Evolutionary conservation across 2,329 filamentous ascomycete species (phyloP), one percentile per base, ranked within the genome.

Genomic region (Paecilomyces variotii): DNA sequence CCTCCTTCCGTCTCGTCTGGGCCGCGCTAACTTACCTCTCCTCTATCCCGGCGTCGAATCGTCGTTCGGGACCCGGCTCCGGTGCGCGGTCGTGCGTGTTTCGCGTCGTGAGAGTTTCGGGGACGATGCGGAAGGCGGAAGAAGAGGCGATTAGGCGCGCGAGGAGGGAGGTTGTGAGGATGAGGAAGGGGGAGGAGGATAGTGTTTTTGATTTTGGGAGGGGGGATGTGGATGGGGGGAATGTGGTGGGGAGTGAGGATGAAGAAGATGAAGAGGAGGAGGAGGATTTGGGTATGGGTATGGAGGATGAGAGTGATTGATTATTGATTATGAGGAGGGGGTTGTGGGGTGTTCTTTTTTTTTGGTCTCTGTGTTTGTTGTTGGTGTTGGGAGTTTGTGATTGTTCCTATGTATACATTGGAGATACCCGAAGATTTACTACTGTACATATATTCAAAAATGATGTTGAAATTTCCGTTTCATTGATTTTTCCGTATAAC

Each of bases 101-200:
- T 62, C 86, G 87, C 53, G 91, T 99, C 12, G 84, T 96, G 5
- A 83, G 90, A 61, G 90, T 97, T 12, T 94, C 90, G 63, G 94
- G 93, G 14, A 99, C 94, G 2, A 96, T 99, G 68, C 87, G 87
- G 65, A 96, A 96, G 74, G 88, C 86, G 2, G 92, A 97, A 74
- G 87, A 96, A 70, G 92, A 96, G 73, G 91, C 91, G 35, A 88
- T 97, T 67, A 82, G 87, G 3, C 82, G 90, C 60, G 90, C 91
- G 50, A 86, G 88, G 65, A 79, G 81, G 58, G 82, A 91, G 58
- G 87, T 96, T 60, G 78, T 89, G 51, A 82, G 85, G 30, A 86
- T 88, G 56, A 83, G 82, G 68, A 82, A 81, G 28, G 79, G 73
- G 53, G 76, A 75, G 68, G 75, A 72, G 64, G 75, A 65, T 60